Conservation (phyloP, 2,329 filamentous ascomycete species). For the Cephalotrichum gorgonifer region DNA sequence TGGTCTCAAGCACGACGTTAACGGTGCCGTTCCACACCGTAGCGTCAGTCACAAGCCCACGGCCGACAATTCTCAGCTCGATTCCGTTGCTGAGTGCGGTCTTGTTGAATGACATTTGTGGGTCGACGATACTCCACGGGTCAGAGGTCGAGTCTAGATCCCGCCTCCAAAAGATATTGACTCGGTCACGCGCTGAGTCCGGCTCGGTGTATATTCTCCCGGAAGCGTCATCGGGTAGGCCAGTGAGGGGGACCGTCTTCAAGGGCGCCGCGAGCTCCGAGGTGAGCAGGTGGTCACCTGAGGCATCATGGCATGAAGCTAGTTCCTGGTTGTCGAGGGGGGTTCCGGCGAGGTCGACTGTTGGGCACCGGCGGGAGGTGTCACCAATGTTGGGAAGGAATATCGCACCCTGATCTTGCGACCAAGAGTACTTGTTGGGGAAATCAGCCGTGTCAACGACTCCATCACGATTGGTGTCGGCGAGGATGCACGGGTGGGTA, state of each 20-base stretch:
- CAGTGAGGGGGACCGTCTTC: constrained; percentile 15
- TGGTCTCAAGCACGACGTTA: constrained; percentile 18
- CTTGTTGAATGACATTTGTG: constrained; percentile 17
- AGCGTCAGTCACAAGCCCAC: constrained; percentile 11
- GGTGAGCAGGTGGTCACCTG: constrained; percentile 18
- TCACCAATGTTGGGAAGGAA: constrained; percentile 26
- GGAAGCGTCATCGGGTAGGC: constrained; percentile 9
- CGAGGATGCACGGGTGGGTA: constrained; percentile 12
- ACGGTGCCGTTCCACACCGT: constrained; percentile 18
- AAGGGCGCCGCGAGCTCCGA: constrained; percentile 21
- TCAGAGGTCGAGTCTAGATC: background rate
- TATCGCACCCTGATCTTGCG: constrained; percentile 16
- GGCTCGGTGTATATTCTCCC: constrained; percentile 10
- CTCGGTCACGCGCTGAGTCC: constrained; percentile 7
- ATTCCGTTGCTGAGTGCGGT: constrained; percentile 17
- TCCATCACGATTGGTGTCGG: constrained; percentile 27
- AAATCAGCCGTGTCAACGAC: constrained; percentile 16
- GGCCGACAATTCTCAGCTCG: constrained; percentile 23
- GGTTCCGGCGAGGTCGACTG: background rate
- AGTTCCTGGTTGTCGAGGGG: constrained; percentile 12
- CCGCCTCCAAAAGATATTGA: constrained; percentile 17
- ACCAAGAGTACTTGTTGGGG: constrained; percentile 15
- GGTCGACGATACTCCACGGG: constrained; percentile 17
- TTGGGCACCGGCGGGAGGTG: constrained; percentile 18
- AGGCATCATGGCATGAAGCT: constrained; percentile 23